Evolutionary conservation across 495 filamentous ascomycete genomes (phyloP).

Genomic region (Tuber umbilicatum): DNA sequence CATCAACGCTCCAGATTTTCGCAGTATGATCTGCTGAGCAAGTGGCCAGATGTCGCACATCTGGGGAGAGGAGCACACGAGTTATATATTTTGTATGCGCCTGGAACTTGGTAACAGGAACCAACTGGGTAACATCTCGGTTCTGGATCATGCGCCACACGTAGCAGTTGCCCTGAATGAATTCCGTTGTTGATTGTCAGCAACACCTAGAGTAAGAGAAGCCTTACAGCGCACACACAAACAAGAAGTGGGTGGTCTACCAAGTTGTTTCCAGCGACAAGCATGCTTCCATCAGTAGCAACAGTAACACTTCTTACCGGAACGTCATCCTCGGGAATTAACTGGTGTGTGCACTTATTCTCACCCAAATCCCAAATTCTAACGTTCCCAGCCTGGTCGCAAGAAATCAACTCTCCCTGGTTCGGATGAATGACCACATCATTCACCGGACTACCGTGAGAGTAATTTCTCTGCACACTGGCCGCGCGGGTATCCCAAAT

Average conservation of each 20-base stretch:
- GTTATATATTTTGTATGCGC: slow-evolving; percentile 93
- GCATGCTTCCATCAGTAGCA: slow-evolving; percentile 83
- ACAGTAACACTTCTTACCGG: slow-evolving; percentile 90
- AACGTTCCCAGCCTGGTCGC: slow-evolving; percentile 87
- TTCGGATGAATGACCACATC: slow-evolving; percentile 98
- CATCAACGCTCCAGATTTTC: slow-evolving; percentile 89
- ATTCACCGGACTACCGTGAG: slow-evolving; percentile 78
- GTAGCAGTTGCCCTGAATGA: slow-evolving; percentile 78
- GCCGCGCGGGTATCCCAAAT: slow-evolving; percentile 95
- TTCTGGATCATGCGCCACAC: slow-evolving; percentile 88
- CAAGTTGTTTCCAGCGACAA: slow-evolving; percentile 91
- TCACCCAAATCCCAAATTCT: slow-evolving; percentile 94
- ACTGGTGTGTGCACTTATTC: slow-evolving; percentile 91
- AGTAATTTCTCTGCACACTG: slow-evolving; percentile 83
- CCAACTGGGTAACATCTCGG: slow-evolving; percentile 74
- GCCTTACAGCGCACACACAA: slow-evolving; percentile 2
- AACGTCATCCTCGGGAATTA: slow-evolving; percentile 93
- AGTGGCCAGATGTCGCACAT: slow-evolving; percentile 94
- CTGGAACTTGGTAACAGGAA: slow-evolving; percentile 85
- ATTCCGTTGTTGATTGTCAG: slow-evolving; percentile 10
- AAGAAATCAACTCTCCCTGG: slow-evolving; percentile 94
- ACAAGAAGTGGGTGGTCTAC: slow-evolving; percentile 47
- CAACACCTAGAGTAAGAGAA: slow-evolving; percentile 10
- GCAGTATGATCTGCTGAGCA: slow-evolving; percentile 97
- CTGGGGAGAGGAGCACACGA: slow-evolving; percentile 88